Evolutionary conservation across 768 basidiomycete genomes (phyloP).

Genomic region (Lentinula detonsa): DNA sequence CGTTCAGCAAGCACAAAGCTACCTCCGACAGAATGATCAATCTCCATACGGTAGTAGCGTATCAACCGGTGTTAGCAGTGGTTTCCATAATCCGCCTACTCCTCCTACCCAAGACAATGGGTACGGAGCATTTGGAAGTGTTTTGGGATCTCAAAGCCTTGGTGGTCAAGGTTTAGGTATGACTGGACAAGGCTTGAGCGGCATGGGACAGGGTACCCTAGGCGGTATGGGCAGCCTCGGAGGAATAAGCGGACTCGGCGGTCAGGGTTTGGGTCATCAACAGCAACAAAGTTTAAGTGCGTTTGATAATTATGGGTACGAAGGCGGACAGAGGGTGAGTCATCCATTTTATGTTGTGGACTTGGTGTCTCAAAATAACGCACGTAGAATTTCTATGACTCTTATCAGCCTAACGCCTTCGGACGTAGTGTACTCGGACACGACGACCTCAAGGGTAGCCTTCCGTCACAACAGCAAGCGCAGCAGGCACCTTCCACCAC

Average conservation of each 20-base stretch:
- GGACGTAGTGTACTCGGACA: constrained; percentile 61
- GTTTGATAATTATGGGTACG: constrained; percentile 71
- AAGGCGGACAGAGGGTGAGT: constrained; percentile 60
- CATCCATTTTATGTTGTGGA: background rate
- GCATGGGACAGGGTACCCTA: background rate
- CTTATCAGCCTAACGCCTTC: constrained; percentile 65
- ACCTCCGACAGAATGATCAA: constrained; percentile 54
- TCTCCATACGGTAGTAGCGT: background rate
- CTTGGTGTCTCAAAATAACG: constrained; percentile 15
- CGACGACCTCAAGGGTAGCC: constrained; percentile 71
- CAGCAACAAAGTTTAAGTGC: constrained; percentile 50
- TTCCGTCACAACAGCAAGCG: constrained; percentile 52
- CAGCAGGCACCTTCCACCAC: constrained; percentile 10
- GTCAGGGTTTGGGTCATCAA: constrained; percentile 42
- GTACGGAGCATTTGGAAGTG: constrained; percentile 63
- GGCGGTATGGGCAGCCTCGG: constrained; percentile 8
- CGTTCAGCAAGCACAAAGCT: constrained; percentile 29
- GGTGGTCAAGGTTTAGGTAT: constrained; percentile 3
- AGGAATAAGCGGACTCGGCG: constrained; percentile 11
- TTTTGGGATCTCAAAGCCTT: constrained; percentile 18
- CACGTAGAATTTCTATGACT: constrained; percentile 69
- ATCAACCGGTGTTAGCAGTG: constrained; percentile 28
- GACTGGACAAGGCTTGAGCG: background rate
- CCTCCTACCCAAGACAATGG: constrained; percentile 67
- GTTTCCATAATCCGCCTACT: constrained; percentile 73